Percentiles rank a stretch among this genome's conserved stretches.
These are phyloP conservation scores for Lindgomyces ingoldianus DNA, from an alignment of 495 filamentous ascomycete species.

Conservation along the genomic window DNA sequence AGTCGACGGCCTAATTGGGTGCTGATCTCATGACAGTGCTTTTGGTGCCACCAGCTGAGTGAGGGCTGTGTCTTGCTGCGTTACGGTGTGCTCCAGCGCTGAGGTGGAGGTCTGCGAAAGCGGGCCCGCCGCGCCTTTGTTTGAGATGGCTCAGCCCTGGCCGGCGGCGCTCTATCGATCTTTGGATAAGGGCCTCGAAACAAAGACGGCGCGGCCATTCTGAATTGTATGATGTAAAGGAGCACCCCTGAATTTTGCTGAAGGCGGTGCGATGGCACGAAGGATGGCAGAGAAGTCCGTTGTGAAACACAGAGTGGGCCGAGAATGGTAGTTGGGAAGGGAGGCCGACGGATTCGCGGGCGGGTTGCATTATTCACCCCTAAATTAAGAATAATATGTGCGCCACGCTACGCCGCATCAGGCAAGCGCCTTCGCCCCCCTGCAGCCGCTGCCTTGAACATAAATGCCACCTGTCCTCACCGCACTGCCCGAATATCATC, in stretches of 20 bases:
- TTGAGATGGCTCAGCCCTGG: neutral
- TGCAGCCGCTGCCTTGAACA: slow-evolving; percentile 19
- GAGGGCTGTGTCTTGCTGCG: neutral
- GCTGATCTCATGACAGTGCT: neutral
- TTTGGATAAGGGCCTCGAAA: neutral
- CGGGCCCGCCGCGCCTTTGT: neutral
- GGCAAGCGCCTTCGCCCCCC: slow-evolving; percentile 14
- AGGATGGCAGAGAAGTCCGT: slow-evolving; percentile 11
- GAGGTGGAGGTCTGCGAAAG: neutral
- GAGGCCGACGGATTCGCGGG: neutral
- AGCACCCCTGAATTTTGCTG: neutral
- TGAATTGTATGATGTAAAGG: neutral
- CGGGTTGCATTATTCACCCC: slow-evolving; percentile 28
- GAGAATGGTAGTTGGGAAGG: neutral
- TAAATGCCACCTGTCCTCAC: slow-evolving; percentile 29
- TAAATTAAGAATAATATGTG: slow-evolving; percentile 31
- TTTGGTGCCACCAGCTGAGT: neutral
- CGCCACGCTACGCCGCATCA: slow-evolving; percentile 5
- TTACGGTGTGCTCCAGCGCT: neutral
- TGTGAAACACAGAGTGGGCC: slow-evolving; percentile 23
- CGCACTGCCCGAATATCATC: neutral
- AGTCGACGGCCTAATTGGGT: neutral
- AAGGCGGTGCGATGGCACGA: neutral
- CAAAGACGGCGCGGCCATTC: neutral
- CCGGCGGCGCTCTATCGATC: neutral